Percentiles rank a stretch among this genome's conserved stretches.
These are phyloP conservation scores for Boechera divaricarpa DNA, from an alignment of 345 rosid genomes.

Conservation along the genomic window DNA sequence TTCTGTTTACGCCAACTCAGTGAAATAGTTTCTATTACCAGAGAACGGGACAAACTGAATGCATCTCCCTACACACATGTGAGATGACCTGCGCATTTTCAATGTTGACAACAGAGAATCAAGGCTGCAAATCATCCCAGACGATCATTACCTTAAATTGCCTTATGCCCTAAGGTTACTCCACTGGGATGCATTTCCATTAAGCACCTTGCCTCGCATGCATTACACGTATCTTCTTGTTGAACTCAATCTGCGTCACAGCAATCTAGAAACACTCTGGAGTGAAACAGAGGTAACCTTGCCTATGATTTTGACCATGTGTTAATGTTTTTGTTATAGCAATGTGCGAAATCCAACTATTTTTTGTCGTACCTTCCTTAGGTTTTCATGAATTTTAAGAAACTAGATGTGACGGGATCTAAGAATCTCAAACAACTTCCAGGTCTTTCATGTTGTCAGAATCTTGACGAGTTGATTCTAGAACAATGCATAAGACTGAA, in stretches of 20 bases:
- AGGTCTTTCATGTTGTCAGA: not conserved
- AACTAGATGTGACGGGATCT: conserved; percentile 5
- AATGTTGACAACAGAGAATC: not conserved
- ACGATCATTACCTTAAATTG: not conserved
- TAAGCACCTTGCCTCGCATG: not conserved
- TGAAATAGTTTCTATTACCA: not conserved
- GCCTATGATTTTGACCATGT: too few species aligned
- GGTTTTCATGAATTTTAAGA: too few species aligned
- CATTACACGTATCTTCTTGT: conserved; percentile 2
- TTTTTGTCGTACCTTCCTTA: too few species aligned
- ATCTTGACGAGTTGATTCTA: conserved; percentile 14
- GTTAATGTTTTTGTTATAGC: too few species aligned
- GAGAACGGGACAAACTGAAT: conserved; percentile 17
- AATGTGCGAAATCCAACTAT: too few species aligned
- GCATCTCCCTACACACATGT: conserved; percentile 30
- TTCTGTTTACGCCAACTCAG: too few species aligned
- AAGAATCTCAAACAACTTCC: conserved; percentile 14
- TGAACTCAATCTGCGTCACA: conserved; percentile 18
- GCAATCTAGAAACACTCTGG: conserved; percentile 23
- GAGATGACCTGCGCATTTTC: not conserved
- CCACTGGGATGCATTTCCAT: conserved; percentile 40
- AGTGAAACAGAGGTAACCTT: not conserved
- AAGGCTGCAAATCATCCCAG: not conserved
- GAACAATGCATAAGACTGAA: not conserved
- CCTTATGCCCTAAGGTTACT: not conserved